These are phyloP conservation scores for Cystobasidium onofrii DNA, from an alignment of 768 basidiomycete species.

Conservation along the genomic window DNA sequence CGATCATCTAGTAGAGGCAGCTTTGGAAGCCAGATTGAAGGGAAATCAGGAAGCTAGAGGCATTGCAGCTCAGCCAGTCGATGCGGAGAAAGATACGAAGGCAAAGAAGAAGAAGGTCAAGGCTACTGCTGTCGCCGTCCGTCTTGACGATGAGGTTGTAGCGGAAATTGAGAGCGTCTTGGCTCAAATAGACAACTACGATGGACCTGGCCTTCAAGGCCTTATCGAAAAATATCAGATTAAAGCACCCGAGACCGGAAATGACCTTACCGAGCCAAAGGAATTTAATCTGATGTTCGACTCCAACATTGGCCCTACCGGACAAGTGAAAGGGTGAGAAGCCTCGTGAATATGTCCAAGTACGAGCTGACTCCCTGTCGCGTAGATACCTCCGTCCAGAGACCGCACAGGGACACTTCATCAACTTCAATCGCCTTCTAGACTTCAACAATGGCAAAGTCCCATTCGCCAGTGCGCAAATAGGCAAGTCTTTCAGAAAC, in stretches of 20 bases:
- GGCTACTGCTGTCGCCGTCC: conserved; percentile 62
- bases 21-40: conserved; percentile 78
- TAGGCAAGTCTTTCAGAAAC: conserved; percentile 92
- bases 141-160: conserved; percentile 64
- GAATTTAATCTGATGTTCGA: conserved; percentile 99
- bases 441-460: conserved; percentile 97
- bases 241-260: conserved; percentile 81
- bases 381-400: conserved; percentile 86
- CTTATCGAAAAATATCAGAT: conserved; percentile 72
- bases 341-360: not conserved
- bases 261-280: conserved; percentile 84
- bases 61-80: conserved; percentile 33
- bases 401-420: conserved; percentile 96
- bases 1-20: conserved; percentile 88
- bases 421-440: conserved; percentile 91
- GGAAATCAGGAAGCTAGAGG: conserved; percentile 87
- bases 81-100: conserved; percentile 54
- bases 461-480: conserved; percentile 94
- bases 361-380: not conserved
- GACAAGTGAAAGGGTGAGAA: conserved; percentile 82
- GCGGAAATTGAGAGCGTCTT: conserved; percentile 71
- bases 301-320: conserved; percentile 92
- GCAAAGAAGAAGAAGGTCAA: conserved; percentile 64
- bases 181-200: conserved; percentile 89
- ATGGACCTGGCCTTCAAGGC: conserved; percentile 77